Evolutionary conservation across 768 basidiomycete genomes (phyloP).

Genomic region (Amanita brunnescens): DNA sequence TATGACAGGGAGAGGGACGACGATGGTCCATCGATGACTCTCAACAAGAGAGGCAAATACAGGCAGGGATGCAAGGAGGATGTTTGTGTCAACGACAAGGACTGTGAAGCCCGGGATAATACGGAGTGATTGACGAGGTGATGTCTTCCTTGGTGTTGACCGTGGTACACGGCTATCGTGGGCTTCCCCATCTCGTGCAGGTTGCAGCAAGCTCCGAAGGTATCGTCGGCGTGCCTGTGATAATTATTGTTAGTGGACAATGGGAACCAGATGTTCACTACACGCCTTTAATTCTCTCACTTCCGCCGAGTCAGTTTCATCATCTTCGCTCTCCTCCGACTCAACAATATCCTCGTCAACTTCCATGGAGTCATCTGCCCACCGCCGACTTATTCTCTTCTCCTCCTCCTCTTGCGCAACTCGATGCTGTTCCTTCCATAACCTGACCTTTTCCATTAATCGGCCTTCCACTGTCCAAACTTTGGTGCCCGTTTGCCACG

Average conservation of each 20-base stretch:
- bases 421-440: slow-evolving; percentile 64
- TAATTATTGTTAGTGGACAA: slow-evolving; percentile 11
- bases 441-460: slow-evolving; percentile 57
- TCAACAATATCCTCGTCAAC: slow-evolving; percentile 45
- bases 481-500: slow-evolving; percentile 49
- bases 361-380: slow-evolving; percentile 66
- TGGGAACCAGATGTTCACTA: slow-evolving; percentile 6
- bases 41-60: slow-evolving; percentile 72
- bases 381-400: slow-evolving; percentile 49
- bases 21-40: slow-evolving; percentile 73
- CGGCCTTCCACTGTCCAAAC: slow-evolving; percentile 57
- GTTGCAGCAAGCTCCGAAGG: slow-evolving; percentile 57
- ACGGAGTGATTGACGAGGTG: slow-evolving; percentile 33
- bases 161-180: slow-evolving; percentile 20
- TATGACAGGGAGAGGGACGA: slow-evolving; percentile 89
- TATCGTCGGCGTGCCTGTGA: slow-evolving; percentile 65
- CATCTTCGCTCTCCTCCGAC: slow-evolving; percentile 39
- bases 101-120: slow-evolving; percentile 82
- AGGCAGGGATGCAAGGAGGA: slow-evolving; percentile 75
- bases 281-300: slow-evolving; percentile 75
- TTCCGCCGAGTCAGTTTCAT: slow-evolving; percentile 62
- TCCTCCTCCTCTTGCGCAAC: slow-evolving; percentile 57
- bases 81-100: slow-evolving; percentile 93
- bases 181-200: slow-evolving; percentile 27
- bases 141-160: slow-evolving; percentile 16